A percentile compares a stretch with the other conserved stretches of the same genome.
Evolutionary conservation across 805 yeast species (phyloP).

Genomic region (Brettanomyces naardenensis): DNA sequence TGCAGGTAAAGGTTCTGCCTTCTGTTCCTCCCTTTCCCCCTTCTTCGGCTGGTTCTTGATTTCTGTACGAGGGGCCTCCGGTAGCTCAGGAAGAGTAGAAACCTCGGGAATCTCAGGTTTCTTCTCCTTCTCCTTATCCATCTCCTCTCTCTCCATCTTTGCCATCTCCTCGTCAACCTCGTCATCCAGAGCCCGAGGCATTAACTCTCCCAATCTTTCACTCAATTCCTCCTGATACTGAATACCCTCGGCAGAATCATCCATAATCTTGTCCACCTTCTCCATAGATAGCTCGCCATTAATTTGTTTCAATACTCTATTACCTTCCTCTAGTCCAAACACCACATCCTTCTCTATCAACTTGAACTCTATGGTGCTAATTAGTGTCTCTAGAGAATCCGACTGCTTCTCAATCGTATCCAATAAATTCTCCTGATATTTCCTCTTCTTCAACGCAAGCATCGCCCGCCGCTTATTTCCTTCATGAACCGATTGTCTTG

Average conservation of each 20-base stretch:
- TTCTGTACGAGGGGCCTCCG: slow-evolving; percentile 23
- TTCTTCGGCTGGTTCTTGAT: slow-evolving; percentile 11
- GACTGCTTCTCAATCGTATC: slow-evolving; percentile 69
- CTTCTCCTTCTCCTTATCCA: slow-evolving; percentile 5
- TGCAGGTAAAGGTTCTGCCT: slow-evolving; percentile 1
- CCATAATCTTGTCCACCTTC: slow-evolving; percentile 74
- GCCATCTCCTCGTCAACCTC: slow-evolving; percentile 63
- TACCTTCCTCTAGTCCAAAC: slow-evolving; percentile 76
- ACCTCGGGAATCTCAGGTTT: background rate
- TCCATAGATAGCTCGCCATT: slow-evolving; percentile 75
- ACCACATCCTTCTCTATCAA: slow-evolving; percentile 80
- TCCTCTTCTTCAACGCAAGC: slow-evolving; percentile 64
- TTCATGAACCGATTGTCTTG: slow-evolving; percentile 42
- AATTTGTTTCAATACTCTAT: slow-evolving; percentile 61
- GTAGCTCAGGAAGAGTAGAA: slow-evolving; percentile 16
- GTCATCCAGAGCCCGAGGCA: slow-evolving; percentile 41
- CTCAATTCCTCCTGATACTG: slow-evolving; percentile 71
- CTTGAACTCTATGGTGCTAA: slow-evolving; percentile 80
- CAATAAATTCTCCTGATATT: slow-evolving; percentile 72
- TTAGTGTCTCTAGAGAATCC: slow-evolving; percentile 69
- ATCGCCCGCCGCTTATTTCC: slow-evolving; percentile 57
- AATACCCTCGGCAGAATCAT: slow-evolving; percentile 75
- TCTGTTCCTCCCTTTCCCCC: slow-evolving; percentile 9
- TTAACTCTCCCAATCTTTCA: slow-evolving; percentile 37
- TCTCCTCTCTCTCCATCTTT: slow-evolving; percentile 39